Percentiles rank a stretch among this genome's conserved stretches.
Evolutionary conservation across 495 filamentous ascomycete species (phyloP).

Genomic region (Penicillium cataractarum): DNA sequence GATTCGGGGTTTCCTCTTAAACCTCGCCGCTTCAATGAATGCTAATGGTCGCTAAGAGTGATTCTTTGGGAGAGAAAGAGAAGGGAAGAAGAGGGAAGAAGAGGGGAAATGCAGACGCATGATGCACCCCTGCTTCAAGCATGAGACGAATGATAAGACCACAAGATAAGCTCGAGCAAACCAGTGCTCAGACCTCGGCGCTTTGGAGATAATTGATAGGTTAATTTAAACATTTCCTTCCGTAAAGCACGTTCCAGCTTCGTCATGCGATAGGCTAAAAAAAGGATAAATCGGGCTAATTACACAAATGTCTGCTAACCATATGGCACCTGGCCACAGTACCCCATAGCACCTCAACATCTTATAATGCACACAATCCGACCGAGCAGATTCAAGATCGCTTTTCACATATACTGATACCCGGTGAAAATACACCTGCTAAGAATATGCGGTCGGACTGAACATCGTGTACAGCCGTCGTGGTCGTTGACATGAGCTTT

Average conservation of each 20-base stretch:
- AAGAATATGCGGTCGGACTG: slow-evolving; percentile 14
- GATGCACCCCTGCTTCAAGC: slow-evolving; percentile 3
- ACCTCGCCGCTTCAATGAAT: neutral
- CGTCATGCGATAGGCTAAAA: neutral
- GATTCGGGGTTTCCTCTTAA: neutral
- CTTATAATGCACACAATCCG: neutral
- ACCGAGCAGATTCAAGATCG: neutral
- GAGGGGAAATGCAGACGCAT: slow-evolving; percentile 7
- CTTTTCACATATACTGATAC: slow-evolving; percentile 11
- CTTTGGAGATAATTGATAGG: neutral
- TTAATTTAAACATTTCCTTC: neutral
- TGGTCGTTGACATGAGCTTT: slow-evolving; percentile 12
- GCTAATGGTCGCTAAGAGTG: neutral
- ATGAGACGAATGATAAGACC: slow-evolving; percentile 7
- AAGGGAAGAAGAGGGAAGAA: slow-evolving; percentile 5
- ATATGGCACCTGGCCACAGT: neutral
- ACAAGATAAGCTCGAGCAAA: slow-evolving; percentile 15
- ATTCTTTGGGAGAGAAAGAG: neutral
- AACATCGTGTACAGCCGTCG: slow-evolving; percentile 16
- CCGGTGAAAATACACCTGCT: slow-evolving; percentile 12
- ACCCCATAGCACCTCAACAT: neutral
- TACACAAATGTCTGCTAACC: neutral
- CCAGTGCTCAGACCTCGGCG: slow-evolving; percentile 5
- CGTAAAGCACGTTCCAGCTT: neutral
- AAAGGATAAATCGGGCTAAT: neutral